Evolutionary conservation across 2,329 filamentous ascomycete genomes (phyloP), one percentile per base, ranked within the genome.

Genomic region (Penicillium polonicum): DNA sequence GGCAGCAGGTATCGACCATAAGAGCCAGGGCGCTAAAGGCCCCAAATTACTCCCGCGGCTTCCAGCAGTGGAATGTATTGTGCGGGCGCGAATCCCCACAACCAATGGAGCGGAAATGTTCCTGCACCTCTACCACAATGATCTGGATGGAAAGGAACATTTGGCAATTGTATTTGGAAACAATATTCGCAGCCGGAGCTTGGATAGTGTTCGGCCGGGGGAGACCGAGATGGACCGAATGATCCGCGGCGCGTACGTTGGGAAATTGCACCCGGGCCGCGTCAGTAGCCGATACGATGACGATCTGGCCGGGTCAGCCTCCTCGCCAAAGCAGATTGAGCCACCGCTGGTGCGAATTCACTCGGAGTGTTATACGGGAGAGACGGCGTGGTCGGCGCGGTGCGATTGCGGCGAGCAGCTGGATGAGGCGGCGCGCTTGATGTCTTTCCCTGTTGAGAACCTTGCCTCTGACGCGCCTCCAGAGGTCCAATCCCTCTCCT

Each of bases 371-470:
- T 99, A 99, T 76, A 99, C 94, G 0, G 94, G 94, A 58, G 94
- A 99, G 80, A 99, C 94, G 0, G 94, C 95, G 1, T 97, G 94
- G 94, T 97, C 92, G 8, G 93, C 94, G 36, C 87, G 94, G 29
- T 99, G 94, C 78, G 94, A 99, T 77, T 99, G 94, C 74, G 94
- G 94, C 56, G 94, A 99, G 77, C 94, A 99, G 74, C 83, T 99
- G 2, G 94, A 99, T 74, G 94, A 99, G 78, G 94, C 94, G 1
- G 94, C 93, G 1, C 85, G 94, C 27, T 79, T 99, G 2, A 99
- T 99, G 94, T 88, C 89, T 17, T 79, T 92, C 29, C 87, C 81
- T 0, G 72, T 75, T 27, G 68, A 75, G 29, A 66, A 72, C 1
- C 58, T 74, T 21, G 60, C 65, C 15, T 66, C 68, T 7, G 65